phyloP scores from a whole-genome alignment of 768 basidiomycete genomes.

The Pleurotus sapidus region DNA sequence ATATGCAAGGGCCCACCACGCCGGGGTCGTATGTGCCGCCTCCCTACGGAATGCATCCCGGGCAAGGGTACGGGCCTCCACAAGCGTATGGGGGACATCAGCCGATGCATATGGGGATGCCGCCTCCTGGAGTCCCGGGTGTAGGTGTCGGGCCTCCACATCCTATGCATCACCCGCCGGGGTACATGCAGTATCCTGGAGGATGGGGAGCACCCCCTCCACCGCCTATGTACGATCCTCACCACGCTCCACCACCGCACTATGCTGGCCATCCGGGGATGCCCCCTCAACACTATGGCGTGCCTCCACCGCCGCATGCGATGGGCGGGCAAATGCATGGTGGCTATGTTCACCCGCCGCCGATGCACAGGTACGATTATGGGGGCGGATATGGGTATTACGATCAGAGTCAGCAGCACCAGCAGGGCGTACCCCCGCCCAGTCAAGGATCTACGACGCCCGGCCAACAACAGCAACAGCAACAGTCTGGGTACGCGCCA shows the following conservation, averaged over 20 bases:
- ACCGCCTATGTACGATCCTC: constrained; percentile 10
- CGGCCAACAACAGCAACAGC: constrained; percentile 1
- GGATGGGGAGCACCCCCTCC: constrained; percentile 3
- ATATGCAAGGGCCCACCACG: constrained; percentile 16
- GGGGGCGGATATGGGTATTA: constrained; percentile 11
- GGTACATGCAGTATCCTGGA: constrained; percentile 5
- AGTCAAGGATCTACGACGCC: background rate
- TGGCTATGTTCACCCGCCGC: constrained; percentile 9
- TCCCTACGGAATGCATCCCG: constrained; percentile 7
- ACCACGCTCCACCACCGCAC: constrained; percentile 11
- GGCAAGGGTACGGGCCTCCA: constrained; percentile 4
- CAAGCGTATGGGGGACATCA: constrained; percentile 4
- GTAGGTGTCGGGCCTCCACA: background rate
- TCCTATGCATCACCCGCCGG: background rate
- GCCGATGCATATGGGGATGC: constrained; percentile 8
- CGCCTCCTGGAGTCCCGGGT: constrained; percentile 2
- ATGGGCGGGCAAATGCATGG: constrained; percentile 5
- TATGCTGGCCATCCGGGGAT: background rate
- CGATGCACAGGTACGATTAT: constrained; percentile 8
- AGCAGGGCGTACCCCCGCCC: constrained; percentile 11
- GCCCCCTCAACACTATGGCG: constrained; percentile 8
- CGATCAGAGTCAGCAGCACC: constrained; percentile 18
- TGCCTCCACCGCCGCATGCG: constrained; percentile 9
- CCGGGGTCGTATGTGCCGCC: constrained; percentile 9
- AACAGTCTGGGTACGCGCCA: background rate